A percentile compares a stretch with the other conserved stretches of the same genome.
phyloP scores from a whole-genome alignment of 106 monocot species.

The Platanthera guangdongensis region DNA sequence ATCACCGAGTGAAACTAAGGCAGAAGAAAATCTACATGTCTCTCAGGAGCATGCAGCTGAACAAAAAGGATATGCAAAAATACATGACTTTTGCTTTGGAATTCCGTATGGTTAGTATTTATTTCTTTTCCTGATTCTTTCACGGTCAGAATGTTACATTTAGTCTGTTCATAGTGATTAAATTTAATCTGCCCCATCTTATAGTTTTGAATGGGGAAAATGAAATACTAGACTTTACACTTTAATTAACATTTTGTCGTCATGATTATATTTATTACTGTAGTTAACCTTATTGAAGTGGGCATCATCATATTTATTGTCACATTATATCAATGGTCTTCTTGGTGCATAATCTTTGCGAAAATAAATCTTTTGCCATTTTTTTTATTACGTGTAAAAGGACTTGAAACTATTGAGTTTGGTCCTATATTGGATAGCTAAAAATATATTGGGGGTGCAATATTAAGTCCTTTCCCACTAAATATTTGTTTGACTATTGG shows the following conservation, averaged over 20 bases:
- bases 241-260: not conserved
- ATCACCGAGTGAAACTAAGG: constrained; percentile 3
- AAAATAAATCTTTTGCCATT: no score
- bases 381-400: no score
- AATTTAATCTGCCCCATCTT: not conserved
- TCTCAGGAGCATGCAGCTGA: constrained; percentile 9
- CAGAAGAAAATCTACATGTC: not conserved
- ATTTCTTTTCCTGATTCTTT: not conserved
- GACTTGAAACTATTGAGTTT: no score
- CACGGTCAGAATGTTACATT: not conserved
- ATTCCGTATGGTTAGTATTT: constrained; percentile 31
- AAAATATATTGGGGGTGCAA: no score
- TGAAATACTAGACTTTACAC: not conserved
- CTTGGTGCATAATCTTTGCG: not conserved
- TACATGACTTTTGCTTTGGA: constrained; percentile 41
- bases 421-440: no score
- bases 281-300: not conserved
- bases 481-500: no score
- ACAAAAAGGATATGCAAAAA: constrained; percentile 23
- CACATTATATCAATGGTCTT: not conserved
- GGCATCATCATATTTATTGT: not conserved
- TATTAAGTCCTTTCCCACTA: no score
- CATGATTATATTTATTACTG: not conserved
- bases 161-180: not conserved
- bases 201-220: not conserved